Conservation (phyloP, 768 basidiomycete species). For the Suillus decipiens region DNA sequence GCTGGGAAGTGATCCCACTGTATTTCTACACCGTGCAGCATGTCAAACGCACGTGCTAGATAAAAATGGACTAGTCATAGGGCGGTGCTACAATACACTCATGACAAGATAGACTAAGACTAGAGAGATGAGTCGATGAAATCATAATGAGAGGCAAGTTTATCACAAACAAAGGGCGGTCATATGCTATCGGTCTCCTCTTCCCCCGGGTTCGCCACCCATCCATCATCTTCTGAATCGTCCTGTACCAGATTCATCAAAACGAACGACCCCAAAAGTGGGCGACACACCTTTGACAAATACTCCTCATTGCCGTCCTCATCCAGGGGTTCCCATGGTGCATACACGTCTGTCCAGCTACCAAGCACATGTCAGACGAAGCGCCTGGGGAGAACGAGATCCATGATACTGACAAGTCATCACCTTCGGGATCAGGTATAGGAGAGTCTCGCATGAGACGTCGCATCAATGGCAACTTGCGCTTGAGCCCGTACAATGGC, state of each 20-base stretch:
- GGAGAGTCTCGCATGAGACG: conserved; percentile 14
- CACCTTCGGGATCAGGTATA: background rate
- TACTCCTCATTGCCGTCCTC: conserved; percentile 20
- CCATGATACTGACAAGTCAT: conserved; percentile 13
- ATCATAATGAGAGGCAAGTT: background rate
- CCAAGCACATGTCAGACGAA: background rate
- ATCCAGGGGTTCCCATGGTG: conserved; percentile 22
- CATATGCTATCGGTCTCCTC: background rate
- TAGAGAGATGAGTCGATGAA: background rate
- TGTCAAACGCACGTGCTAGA: too few species aligned
- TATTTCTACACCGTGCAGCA: too few species aligned
- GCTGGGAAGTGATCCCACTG: too few species aligned
- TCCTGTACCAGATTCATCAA: background rate
- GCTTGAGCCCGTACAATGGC: conserved; percentile 15
- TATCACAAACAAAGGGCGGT: background rate
- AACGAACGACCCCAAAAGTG: background rate
- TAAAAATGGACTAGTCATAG: too few species aligned
- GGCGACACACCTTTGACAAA: background rate
- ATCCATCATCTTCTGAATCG: background rate
- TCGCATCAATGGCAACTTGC: conserved; percentile 5
- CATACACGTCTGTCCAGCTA: conserved; percentile 23
- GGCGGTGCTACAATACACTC: too few species aligned
- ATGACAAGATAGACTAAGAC: background rate
- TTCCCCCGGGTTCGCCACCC: background rate
- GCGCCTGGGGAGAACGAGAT: background rate